Base-by-base conservation (phyloP, 208 protist species). In the Leptomonas pyrrhocoris region DNA sequence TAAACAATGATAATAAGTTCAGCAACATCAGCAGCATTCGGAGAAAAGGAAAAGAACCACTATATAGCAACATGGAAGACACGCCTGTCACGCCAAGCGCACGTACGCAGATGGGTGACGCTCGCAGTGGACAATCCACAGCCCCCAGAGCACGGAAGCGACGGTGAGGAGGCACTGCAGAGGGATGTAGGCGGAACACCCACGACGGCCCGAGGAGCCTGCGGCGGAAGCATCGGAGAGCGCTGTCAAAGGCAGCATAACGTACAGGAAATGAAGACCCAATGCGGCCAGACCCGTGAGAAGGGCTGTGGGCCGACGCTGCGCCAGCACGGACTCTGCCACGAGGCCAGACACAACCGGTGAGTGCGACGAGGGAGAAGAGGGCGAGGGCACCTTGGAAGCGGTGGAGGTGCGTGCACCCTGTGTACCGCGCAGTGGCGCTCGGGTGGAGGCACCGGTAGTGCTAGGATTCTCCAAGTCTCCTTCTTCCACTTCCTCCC, bases 121-220 rank as follows among this genome's bases (percentile, higher is more conserved):
- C 42, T 81, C 71, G 12, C 42, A 28, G 31, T 74, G 59, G 13
- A 79, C 31, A 16, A 81, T 70, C 86, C 89, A 82, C 51, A 80
- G 30, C n/a, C 74, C 81, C 71, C 74, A 85, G 31, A 82, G 19
- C 49, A 89, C 70, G 0, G 86, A 90, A 11, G 76, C 71, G 0
- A 74, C 13, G 27, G 85, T 87, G 27, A 90, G 53, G 18, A 71
- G 45, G 30, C 80, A 68, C 67, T 94, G 86, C 66, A 89, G 62
- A 9, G 78, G 79, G 18, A 92, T 54, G 48, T 75, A 74, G 34
- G 77, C 73, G 6, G 81, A 38, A 66, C 89, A 94, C 23, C 81
- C 82, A 21, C 71, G 45, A 18, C 30, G 40, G 11, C 65, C 34
- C 7, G 45, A 38, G 3, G 19, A 36, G 15, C 19, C 63, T 38